Conservation (phyloP, 2,329 filamentous ascomycete genomes). For the Penicillium sp. region DNA sequence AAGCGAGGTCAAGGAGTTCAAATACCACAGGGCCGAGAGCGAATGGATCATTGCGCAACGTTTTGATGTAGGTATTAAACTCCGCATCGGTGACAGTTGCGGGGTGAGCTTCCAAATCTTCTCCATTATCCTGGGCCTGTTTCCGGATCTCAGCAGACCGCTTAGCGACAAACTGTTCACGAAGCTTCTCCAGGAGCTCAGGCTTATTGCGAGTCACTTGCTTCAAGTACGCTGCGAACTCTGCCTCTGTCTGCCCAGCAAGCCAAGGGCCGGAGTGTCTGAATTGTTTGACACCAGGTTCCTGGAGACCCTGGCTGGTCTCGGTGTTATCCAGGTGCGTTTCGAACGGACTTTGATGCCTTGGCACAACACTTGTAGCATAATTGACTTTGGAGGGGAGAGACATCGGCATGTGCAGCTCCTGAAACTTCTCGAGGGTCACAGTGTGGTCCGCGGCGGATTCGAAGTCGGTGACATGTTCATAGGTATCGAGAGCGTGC, state of each 20-base stretch:
- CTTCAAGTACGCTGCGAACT: conserved; percentile 54
- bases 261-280: conserved; percentile 60
- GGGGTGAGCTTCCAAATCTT: conserved; percentile 30
- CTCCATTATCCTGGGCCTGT: conserved; percentile 41
- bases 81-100: conserved; percentile 44
- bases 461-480: conserved; percentile 85
- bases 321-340: conserved; percentile 45
- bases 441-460: conserved; percentile 78
- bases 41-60: conserved; percentile 41
- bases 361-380: conserved; percentile 25
- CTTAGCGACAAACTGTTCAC: conserved; percentile 33
- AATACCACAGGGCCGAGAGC: conserved; percentile 53
- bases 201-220: conserved; percentile 43
- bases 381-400: conserved; percentile 41
- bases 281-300: conserved; percentile 47
- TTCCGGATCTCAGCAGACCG: conserved; percentile 37
- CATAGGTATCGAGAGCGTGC: conserved; percentile 74
- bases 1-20: conserved; percentile 57
- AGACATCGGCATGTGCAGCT: conserved; percentile 71
- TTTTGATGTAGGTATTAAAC: conserved; percentile 46
- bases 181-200: conserved; percentile 38
- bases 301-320: conserved; percentile 30
- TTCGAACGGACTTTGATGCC: conserved; percentile 43
- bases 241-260: conserved; percentile 53
- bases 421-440: conserved; percentile 81